phyloP scores from a whole-genome alignment of 768 basidiomycete genomes.

The Lactifluus echinatus region DNA sequence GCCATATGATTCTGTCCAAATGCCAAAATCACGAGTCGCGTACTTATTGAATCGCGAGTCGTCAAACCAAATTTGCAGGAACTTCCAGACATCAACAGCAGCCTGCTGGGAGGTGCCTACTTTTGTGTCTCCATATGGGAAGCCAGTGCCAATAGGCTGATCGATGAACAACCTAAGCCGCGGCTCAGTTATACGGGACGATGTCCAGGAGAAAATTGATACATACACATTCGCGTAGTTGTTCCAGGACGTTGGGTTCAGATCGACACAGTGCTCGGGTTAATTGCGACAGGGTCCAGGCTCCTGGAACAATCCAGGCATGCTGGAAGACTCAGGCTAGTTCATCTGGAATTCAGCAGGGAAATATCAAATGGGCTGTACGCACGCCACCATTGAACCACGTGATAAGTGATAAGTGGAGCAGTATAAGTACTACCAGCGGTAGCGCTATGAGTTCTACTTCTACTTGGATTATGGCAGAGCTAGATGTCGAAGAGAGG shows the following conservation, averaged over 20 bases:
- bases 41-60: slow-evolving; percentile 46
- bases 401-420: slow-evolving; percentile 50
- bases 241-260: slow-evolving; percentile 54
- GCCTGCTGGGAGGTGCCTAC: slow-evolving; percentile 47
- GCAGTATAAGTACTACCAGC: too few species aligned
- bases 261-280: slow-evolving; percentile 47
- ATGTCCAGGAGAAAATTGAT: not conserved
- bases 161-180: slow-evolving; percentile 44
- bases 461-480: too few species aligned
- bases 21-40: slow-evolving; percentile 37
- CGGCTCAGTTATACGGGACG: not conserved
- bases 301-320: slow-evolving; percentile 83
- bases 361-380: not conserved
- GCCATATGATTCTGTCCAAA: slow-evolving; percentile 56
- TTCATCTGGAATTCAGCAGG: too few species aligned
- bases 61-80: slow-evolving; percentile 53
- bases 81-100: slow-evolving; percentile 50
- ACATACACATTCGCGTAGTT: slow-evolving; percentile 40
- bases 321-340: slow-evolving; percentile 34
- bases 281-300: slow-evolving; percentile 74
- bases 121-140: slow-evolving; percentile 44
- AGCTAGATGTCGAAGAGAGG: too few species aligned
- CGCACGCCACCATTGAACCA: slow-evolving; percentile 55
- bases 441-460: too few species aligned
- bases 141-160: slow-evolving; percentile 54